Base-by-base conservation (phyloP, 176 grass and related monocot species). In the Rhynchospora pubera region DNA sequence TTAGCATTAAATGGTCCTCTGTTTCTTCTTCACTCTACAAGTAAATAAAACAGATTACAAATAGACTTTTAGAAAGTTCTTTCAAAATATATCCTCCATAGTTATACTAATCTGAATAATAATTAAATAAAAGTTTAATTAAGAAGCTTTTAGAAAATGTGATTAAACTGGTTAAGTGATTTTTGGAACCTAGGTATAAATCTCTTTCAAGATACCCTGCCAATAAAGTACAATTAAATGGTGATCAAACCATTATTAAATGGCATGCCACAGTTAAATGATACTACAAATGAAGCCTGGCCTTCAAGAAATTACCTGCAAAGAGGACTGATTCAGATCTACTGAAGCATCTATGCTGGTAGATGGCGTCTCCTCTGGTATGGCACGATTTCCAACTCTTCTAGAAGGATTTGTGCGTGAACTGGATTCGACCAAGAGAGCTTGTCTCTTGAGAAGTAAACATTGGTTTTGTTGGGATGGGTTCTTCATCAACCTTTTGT, bases 291-390 rank as follows among this genome's bases (percentile, higher is more conserved):
- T 39, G 34, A 39, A 39, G 3, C 34, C 34, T 39, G 34, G 34
- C 34, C 34, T 39, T 39, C 34, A 39, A 39, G 34, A 39, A 39
- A 39, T 79, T 97, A 97, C 94, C 86, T 24, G 42, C 23, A 66
- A 39, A 80, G 91, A 85, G 7, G 80, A 76, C 56, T 91, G 88
- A 88, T 92, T 91, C n/a, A 86, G 75, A 76, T 87, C 88, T 65
- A 88, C 15, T 44, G 48, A 14, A 18, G 83, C n/a, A 2, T 30
- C 69, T 83, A 73, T 89, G 58, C 88, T 97, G 10, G 85, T 80
- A 7, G 90, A 91, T 9, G 83, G 81, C 65, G 68, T 83, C 83
- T 88, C 87, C 32, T 22, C 44, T 16, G 1, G 46, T 39, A 22
- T 46, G 1, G 12, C 21, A 21, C 16, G 66, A 39, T 44, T 47